phyloP scores from a whole-genome alignment of 2,329 filamentous ascomycete genomes.

The Cladophialophora yegresii region DNA sequence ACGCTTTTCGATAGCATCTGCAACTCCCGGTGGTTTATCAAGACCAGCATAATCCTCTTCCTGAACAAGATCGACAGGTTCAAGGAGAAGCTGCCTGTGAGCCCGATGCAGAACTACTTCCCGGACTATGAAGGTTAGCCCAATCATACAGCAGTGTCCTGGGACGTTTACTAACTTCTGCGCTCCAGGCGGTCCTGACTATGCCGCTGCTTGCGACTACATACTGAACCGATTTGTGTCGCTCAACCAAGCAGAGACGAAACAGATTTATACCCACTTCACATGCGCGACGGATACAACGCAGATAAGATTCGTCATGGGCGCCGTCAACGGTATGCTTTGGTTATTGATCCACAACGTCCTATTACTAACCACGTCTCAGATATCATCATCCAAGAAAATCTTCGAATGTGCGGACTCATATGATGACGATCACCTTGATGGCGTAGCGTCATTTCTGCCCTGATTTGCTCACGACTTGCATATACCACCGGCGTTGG shows the following conservation, averaged over 20 bases:
- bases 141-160: background rate
- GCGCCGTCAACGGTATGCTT: constrained; percentile 88
- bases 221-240: constrained; percentile 98
- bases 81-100: constrained; percentile 72
- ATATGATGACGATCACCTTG: constrained; percentile 60
- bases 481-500: constrained; percentile 32
- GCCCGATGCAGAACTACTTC: constrained; percentile 76
- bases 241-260: constrained; percentile 97
- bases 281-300: constrained; percentile 98
- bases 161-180: constrained; percentile 26
- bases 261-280: constrained; percentile 99
- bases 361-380: constrained; percentile 48
- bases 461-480: constrained; percentile 29
- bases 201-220: constrained; percentile 94
- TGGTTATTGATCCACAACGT: background rate
- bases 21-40: constrained; percentile 72
- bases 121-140: constrained; percentile 69
- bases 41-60: constrained; percentile 72
- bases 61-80: constrained; percentile 75
- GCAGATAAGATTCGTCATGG: constrained; percentile 99
- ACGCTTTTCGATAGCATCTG: constrained; percentile 72
- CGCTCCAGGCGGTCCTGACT: constrained; percentile 78
- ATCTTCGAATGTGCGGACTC: constrained; percentile 92
- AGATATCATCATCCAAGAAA: constrained; percentile 99
- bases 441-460: constrained; percentile 20